These are phyloP conservation scores for Colletotrichum eremochloae DNA, from an alignment of 2,329 filamentous ascomycete species.

Conservation along the genomic window DNA sequence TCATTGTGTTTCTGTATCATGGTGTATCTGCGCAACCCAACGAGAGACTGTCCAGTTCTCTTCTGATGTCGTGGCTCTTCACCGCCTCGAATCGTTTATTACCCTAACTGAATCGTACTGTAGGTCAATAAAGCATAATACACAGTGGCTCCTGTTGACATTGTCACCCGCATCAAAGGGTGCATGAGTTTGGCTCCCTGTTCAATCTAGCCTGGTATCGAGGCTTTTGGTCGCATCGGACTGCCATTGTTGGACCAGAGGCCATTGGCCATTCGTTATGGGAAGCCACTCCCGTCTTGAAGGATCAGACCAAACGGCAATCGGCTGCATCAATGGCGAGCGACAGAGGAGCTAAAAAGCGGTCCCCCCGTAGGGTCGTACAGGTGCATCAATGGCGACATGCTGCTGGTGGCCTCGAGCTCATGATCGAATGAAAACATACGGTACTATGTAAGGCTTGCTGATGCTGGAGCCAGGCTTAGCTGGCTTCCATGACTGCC, in stretches of 20 bases:
- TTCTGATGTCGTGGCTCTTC: not conserved
- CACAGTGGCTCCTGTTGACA: not conserved
- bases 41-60: not conserved
- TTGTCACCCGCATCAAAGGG: not conserved
- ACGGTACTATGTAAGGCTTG: not conserved
- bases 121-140: not conserved
- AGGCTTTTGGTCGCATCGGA: slow-evolving; percentile 26
- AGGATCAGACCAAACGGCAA: slow-evolving; percentile 32
- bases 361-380: no score
- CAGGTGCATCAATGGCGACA: slow-evolving; percentile 4
- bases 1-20: not conserved
- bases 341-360: no score
- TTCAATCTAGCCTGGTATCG: slow-evolving; percentile 4
- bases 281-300: slow-evolving; percentile 5
- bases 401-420: not conserved
- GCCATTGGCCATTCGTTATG: not conserved
- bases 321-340: slow-evolving; percentile 13
- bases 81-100: slow-evolving; percentile 19
- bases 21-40: no score
- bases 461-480: not conserved
- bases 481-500: not conserved
- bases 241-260: slow-evolving; percentile 11
- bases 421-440: slow-evolving; percentile 1
- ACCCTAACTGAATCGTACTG: not conserved
- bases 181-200: not conserved